Evolutionary conservation across 345 rosid genomes (phyloP).

Genomic region (Isatis tinctoria): DNA sequence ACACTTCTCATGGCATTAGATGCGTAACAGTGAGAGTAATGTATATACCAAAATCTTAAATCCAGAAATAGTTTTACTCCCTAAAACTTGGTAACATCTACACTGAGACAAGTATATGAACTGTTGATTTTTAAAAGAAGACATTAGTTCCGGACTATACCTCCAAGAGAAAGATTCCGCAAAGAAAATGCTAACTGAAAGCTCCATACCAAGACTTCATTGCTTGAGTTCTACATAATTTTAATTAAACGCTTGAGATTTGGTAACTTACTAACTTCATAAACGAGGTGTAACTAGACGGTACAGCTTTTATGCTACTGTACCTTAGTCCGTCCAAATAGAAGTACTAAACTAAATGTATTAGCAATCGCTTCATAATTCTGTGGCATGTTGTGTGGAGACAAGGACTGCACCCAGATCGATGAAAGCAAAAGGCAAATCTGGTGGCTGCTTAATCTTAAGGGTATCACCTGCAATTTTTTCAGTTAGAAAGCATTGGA

Average conservation of each 20-base stretch:
- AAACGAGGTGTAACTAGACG: not conserved
- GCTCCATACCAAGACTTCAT: constrained; percentile 56
- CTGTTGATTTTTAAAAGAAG: not conserved
- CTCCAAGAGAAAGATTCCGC: constrained; percentile 47
- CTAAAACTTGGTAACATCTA: not conserved
- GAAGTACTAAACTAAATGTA: constrained; percentile 57
- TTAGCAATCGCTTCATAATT: constrained; percentile 82
- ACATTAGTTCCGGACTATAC: constrained; percentile 17
- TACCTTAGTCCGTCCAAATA: constrained; percentile 68
- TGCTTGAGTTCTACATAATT: constrained; percentile 46
- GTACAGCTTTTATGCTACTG: not conserved
- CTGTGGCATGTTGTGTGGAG: constrained; percentile 57
- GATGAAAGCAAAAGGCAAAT: constrained; percentile 64
- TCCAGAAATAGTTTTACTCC: not conserved
- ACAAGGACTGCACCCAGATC: constrained; percentile 68
- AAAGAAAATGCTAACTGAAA: constrained; percentile 68
- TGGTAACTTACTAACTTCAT: not conserved
- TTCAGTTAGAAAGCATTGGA: not conserved
- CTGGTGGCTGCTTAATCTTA: constrained; percentile 66
- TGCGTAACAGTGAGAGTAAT: not conserved
- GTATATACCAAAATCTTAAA: not conserved
- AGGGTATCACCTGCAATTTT: constrained; percentile 41
- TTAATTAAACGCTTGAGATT: not conserved
- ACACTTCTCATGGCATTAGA: constrained; percentile 11
- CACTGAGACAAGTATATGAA: not conserved